Conservation (phyloP, 768 basidiomycete species). For the Rickenella mellea region DNA sequence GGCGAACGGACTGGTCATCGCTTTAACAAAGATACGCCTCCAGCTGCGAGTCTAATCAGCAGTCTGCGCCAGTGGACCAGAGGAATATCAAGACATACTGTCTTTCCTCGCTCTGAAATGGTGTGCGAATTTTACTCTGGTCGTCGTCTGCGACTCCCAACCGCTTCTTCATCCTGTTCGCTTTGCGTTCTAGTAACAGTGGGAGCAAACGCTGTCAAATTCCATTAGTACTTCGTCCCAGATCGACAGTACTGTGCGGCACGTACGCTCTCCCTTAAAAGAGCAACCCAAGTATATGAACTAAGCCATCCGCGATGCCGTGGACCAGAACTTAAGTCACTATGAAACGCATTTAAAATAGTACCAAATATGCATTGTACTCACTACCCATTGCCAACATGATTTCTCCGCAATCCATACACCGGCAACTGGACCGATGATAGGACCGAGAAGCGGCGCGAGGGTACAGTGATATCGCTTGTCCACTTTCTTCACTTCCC, state of each 20-base stretch:
- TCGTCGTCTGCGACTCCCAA: slow-evolving; percentile 40
- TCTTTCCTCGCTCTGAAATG: not conserved
- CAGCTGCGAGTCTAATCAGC: too few relatives aligned
- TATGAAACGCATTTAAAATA: not conserved
- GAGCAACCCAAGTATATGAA: slow-evolving; percentile 11
- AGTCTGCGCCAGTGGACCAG: too few relatives aligned
- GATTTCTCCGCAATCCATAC: slow-evolving; percentile 34
- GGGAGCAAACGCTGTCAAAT: slow-evolving; percentile 1
- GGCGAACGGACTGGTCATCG: slow-evolving; percentile 23
- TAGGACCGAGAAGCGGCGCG: slow-evolving; percentile 26
- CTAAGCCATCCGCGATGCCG: slow-evolving; percentile 10
- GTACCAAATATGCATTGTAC: slow-evolving; percentile 11
- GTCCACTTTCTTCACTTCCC: slow-evolving; percentile 50
- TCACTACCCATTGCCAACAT: slow-evolving; percentile 66
- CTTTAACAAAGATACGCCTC: slow-evolving; percentile 16
- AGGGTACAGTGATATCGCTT: slow-evolving; percentile 52
- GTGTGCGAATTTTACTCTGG: slow-evolving; percentile 2
- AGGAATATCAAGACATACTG: not conserved
- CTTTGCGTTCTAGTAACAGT: slow-evolving; percentile 20
- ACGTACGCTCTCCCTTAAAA: slow-evolving; percentile 7
- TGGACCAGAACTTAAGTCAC: slow-evolving; percentile 10
- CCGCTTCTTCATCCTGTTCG: slow-evolving; percentile 31
- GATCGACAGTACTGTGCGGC: too few relatives aligned
- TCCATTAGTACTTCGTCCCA: slow-evolving; percentile 1
- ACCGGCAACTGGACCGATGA: slow-evolving; percentile 52